phyloP scores from a whole-genome alignment of 768 basidiomycete species.

The Lactifluus subvellereus region DNA sequence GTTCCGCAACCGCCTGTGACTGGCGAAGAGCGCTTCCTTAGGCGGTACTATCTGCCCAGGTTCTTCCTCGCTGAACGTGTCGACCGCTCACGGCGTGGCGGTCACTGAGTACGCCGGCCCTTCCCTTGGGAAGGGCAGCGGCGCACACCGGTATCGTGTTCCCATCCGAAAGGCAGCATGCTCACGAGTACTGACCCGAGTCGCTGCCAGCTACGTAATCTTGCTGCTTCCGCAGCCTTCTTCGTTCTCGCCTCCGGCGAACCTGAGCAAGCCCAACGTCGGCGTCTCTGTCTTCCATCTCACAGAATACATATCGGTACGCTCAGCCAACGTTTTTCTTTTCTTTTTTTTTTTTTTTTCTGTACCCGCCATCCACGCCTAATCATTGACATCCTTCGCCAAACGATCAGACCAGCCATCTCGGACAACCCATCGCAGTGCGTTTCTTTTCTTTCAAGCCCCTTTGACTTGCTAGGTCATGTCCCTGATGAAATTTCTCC shows the following conservation, averaged over 20 bases:
- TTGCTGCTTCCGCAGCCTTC: constrained; percentile 59
- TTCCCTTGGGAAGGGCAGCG: constrained; percentile 59
- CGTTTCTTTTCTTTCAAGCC: constrained; percentile 20
- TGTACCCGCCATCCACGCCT: not conserved
- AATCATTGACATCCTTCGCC: constrained; percentile 1
- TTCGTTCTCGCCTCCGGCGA: constrained; percentile 54
- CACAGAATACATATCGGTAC: constrained; percentile 49
- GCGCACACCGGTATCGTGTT: constrained; percentile 61
- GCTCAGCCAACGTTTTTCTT: constrained; percentile 17
- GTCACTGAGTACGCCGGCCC: constrained; percentile 71
- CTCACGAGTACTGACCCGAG: not conserved
- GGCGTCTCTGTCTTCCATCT: constrained; percentile 54
- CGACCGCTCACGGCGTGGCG: constrained; percentile 39
- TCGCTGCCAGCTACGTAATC: constrained; percentile 53
- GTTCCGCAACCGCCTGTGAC: not conserved
- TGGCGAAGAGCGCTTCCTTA: not conserved
- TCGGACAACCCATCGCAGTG: constrained; percentile 60
- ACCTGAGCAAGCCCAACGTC: constrained; percentile 44
- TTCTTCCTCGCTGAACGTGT: constrained; percentile 29
- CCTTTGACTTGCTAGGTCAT: not conserved
- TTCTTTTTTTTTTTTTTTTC: not conserved
- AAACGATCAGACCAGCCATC: constrained; percentile 37
- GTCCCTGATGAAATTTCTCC: not conserved
- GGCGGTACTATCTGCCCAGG: not conserved
- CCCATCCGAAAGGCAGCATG: not conserved